These are phyloP conservation scores for Fusarium sterilihyphosum DNA, from an alignment of 2,329 filamentous ascomycete genomes.

Conservation along the genomic window DNA sequence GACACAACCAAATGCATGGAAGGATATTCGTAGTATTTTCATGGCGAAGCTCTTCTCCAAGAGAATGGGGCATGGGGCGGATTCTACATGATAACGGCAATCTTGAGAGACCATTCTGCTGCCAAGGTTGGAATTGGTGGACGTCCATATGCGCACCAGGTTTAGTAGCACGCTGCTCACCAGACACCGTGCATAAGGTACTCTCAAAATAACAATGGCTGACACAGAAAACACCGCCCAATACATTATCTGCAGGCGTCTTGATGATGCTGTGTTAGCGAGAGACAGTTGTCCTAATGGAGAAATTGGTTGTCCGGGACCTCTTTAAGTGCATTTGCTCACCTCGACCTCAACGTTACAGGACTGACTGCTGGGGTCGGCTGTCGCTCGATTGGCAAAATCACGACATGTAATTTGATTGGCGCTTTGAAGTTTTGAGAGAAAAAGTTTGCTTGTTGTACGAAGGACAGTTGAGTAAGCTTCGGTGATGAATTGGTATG, in stretches of 20 bases:
- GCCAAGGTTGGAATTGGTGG: background rate
- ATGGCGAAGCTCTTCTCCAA: background rate
- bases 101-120: background rate
- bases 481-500: background rate
- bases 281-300: background rate
- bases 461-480: background rate
- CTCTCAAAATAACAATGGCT: background rate
- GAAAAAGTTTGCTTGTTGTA: background rate
- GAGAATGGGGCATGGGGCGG: background rate
- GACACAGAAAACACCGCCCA: background rate
- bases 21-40: background rate
- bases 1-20: background rate
- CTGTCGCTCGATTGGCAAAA: background rate
- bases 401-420: background rate
- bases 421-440: background rate
- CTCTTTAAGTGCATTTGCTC: background rate
- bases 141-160: background rate
- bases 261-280: background rate
- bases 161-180: background rate
- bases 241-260: background rate
- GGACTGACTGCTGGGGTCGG: background rate
- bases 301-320: background rate
- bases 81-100: background rate
- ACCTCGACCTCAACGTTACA: background rate
- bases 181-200: background rate